Percentiles rank a stretch among this genome's conserved stretches.
Conservation (phyloP, 768 basidiomycete genomes). For the Tylopilus sp. region DNA sequence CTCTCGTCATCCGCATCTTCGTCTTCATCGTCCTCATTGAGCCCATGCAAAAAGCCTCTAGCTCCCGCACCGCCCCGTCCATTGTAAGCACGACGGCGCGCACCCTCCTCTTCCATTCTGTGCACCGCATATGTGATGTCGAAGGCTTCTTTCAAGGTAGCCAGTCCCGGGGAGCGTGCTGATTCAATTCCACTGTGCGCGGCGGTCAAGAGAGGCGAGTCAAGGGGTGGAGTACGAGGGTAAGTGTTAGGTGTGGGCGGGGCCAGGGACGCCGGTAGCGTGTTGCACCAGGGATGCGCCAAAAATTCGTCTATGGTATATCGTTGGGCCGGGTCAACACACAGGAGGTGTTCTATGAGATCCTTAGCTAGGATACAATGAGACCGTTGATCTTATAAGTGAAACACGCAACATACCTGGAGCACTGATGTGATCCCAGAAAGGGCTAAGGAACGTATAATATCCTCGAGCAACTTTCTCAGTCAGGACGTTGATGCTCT, state of each 20-base stretch:
- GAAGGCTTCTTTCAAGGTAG: slow-evolving; percentile 95
- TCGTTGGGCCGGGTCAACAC: slow-evolving; percentile 91
- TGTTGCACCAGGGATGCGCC: slow-evolving; percentile 92
- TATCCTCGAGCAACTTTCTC: slow-evolving; percentile 97
- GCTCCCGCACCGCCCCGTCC: slow-evolving; percentile 74
- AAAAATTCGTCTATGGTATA: slow-evolving; percentile 99
- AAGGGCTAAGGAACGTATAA: slow-evolving; percentile 97
- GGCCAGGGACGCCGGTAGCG: slow-evolving; percentile 56
- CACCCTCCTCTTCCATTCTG: slow-evolving; percentile 98
- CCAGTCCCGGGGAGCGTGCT: slow-evolving; percentile 87
- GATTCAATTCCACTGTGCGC: slow-evolving; percentile 69
- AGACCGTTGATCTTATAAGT: slow-evolving; percentile 3
- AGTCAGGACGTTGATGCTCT: slow-evolving; percentile 95
- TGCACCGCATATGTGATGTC: slow-evolving; percentile 99
- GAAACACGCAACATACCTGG: slow-evolving; percentile 48
- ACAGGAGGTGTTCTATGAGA: slow-evolving; percentile 89
- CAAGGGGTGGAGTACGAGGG: slow-evolving; percentile 48
- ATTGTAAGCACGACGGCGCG: slow-evolving; percentile 76
- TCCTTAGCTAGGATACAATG: slow-evolving; percentile 70
- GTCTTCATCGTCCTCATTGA: slow-evolving; percentile 93
- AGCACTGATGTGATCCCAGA: slow-evolving; percentile 96
- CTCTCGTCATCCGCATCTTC: slow-evolving; percentile 46
- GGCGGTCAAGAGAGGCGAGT: slow-evolving; percentile 87
- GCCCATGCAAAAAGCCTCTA: slow-evolving; percentile 72
- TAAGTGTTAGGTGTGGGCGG: slow-evolving; percentile 62